These are phyloP conservation scores for Polychaeton citri DNA, from an alignment of 2,329 filamentous ascomycete genomes.

Conservation along the genomic window DNA sequence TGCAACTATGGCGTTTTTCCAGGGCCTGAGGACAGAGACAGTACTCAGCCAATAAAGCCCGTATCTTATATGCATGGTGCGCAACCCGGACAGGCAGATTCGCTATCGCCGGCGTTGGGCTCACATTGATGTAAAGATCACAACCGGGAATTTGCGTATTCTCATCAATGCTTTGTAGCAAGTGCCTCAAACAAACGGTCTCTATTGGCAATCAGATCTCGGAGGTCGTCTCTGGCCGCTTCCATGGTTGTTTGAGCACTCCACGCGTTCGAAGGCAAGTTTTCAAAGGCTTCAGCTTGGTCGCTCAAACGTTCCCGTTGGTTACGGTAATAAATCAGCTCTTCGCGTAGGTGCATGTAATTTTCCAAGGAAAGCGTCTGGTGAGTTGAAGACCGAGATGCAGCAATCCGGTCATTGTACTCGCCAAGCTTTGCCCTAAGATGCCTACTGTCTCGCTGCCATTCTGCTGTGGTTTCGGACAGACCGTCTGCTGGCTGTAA, in stretches of 20 bases:
- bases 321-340: constrained; percentile 44
- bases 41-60: too few relatives aligned
- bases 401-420: constrained; percentile 30
- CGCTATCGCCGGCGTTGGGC: too few relatives aligned
- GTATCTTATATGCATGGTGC: too few relatives aligned
- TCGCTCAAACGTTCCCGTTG: constrained; percentile 47
- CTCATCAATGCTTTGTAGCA: constrained; percentile 17
- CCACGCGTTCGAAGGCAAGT: constrained; percentile 57
- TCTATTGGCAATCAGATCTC: constrained; percentile 45
- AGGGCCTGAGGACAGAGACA: too few relatives aligned
- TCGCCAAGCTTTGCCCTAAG: constrained; percentile 55
- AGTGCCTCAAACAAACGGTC: constrained; percentile 65
- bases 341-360: constrained; percentile 44
- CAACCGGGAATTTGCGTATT: too few relatives aligned
- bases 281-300: constrained; percentile 53
- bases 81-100: too few relatives aligned
- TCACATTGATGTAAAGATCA: too few relatives aligned
- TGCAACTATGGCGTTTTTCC: too few relatives aligned
- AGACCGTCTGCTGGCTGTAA: constrained; percentile 41
- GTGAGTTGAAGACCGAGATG: constrained; percentile 9
- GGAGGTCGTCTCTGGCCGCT: constrained; percentile 50
- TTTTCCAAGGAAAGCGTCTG: constrained; percentile 42
- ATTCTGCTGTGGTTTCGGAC: constrained; percentile 58
- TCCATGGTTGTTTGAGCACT: constrained; percentile 60
- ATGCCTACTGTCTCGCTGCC: constrained; percentile 57